Evolutionary conservation across 768 basidiomycete species (phyloP).

Genomic region (Auricularia cornea): DNA sequence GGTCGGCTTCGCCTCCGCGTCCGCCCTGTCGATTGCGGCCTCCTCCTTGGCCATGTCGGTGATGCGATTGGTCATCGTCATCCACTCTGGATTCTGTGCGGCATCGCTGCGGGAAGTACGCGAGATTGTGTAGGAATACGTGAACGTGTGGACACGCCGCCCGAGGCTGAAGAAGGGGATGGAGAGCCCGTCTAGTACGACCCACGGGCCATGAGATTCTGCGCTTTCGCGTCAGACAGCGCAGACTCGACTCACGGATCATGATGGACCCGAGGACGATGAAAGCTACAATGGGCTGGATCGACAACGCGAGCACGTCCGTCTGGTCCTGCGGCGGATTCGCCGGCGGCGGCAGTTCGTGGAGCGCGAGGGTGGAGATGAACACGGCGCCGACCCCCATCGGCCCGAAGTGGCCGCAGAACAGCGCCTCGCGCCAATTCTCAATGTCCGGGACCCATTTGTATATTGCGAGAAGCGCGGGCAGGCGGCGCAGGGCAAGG

Average conservation of each 20-base stretch:
- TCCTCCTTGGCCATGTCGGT: not conserved
- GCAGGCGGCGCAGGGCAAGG: slow-evolving; percentile 71
- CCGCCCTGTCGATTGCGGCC: no score
- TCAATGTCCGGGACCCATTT: slow-evolving; percentile 80
- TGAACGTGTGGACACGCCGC: not conserved
- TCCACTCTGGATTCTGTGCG: not conserved
- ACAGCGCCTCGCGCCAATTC: slow-evolving; percentile 79
- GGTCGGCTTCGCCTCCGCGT: no score
- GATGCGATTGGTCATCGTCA: not conserved
- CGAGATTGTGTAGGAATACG: not conserved
- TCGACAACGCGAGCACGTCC: slow-evolving; percentile 60
- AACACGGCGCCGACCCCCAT: slow-evolving; percentile 82
- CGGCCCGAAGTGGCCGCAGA: slow-evolving; percentile 52
- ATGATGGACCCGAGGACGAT: slow-evolving; percentile 82
- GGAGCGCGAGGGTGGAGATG: slow-evolving; percentile 65
- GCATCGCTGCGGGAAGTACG: not conserved
- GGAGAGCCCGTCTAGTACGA: not conserved
- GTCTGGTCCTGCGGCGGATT: slow-evolving; percentile 57
- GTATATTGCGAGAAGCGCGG: slow-evolving; percentile 67
- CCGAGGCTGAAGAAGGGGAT: not conserved
- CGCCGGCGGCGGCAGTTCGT: slow-evolving; percentile 47
- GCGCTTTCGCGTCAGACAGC: no score
- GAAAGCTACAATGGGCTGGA: slow-evolving; percentile 83
- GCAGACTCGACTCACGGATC: slow-evolving; percentile 62
- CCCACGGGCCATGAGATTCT: no score